Conservation (phyloP, 495 filamentous ascomycete species). For the Podospora didyma region DNA sequence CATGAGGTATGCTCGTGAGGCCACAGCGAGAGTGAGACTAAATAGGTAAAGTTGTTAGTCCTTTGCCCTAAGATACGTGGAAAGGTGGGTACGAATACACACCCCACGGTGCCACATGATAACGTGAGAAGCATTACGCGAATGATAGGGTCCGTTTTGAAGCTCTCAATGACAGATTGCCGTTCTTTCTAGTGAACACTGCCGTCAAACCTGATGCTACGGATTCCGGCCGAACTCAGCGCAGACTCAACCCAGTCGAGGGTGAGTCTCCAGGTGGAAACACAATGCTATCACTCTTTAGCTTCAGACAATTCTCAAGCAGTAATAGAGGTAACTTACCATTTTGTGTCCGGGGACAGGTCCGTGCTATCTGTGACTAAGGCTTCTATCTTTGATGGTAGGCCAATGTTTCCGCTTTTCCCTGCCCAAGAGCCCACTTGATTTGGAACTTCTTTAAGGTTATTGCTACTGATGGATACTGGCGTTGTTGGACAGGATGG, state of each 20-base stretch:
- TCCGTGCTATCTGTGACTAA: conserved; percentile 17
- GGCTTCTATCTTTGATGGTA: conserved; percentile 27
- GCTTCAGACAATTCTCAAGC: background rate
- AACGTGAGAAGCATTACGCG: conserved; percentile 36
- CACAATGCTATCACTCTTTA: conserved; percentile 29
- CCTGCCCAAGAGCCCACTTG: background rate
- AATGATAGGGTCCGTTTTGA: conserved; percentile 25
- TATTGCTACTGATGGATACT: too few relatives aligned
- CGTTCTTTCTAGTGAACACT: conserved; percentile 33
- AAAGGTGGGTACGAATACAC: background rate
- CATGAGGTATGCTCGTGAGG: conserved; percentile 39
- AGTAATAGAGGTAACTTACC: conserved; percentile 12
- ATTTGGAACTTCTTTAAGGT: too few relatives aligned
- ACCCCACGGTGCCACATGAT: conserved; percentile 42
- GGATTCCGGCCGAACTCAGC: conserved; percentile 28
- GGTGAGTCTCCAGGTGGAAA: conserved; percentile 44
- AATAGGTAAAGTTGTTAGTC: background rate
- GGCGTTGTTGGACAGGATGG: too few relatives aligned
- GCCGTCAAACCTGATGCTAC: conserved; percentile 40
- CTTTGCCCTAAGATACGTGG: background rate
- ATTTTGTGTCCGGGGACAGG: conserved; percentile 19
- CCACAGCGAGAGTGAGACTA: conserved; percentile 34
- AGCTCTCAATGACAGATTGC: conserved; percentile 29
- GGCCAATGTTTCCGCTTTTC: too few relatives aligned
- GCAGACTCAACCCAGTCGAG: conserved; percentile 37